phyloP scores from a whole-genome alignment of 2,329 filamentous ascomycete species.

The Hymenoscyphus linearis region DNA sequence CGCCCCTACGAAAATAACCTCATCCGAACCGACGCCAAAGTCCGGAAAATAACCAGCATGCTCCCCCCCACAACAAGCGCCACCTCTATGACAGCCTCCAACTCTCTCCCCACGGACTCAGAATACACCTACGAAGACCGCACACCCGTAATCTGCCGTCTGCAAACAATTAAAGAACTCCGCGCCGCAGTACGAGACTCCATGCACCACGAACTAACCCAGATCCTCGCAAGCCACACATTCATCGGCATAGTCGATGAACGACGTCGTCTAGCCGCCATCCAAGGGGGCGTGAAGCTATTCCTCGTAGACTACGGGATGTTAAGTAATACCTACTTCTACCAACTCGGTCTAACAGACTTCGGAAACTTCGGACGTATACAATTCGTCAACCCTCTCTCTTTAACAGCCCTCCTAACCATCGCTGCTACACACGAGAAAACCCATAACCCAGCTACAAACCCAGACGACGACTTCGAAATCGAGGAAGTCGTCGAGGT shows the following conservation, averaged over 20 bases:
- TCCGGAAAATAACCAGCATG: slow-evolving; percentile 97
- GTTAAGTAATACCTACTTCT: slow-evolving; percentile 83
- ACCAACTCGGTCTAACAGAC: slow-evolving; percentile 89
- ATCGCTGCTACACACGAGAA: slow-evolving; percentile 71
- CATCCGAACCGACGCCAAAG: slow-evolving; percentile 80
- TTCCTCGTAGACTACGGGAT: slow-evolving; percentile 92
- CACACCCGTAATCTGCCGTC: slow-evolving; percentile 62
- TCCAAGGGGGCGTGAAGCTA: slow-evolving; percentile 88
- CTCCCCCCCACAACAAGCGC: slow-evolving; percentile 52
- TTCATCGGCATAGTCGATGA: slow-evolving; percentile 94
- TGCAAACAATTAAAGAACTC: slow-evolving; percentile 81
- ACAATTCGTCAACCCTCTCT: slow-evolving; percentile 69
- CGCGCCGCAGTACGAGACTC: slow-evolving; percentile 73
- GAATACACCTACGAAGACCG: slow-evolving; percentile 70
- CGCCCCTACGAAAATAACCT: slow-evolving; percentile 79
- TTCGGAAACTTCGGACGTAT: slow-evolving; percentile 93
- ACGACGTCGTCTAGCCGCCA: slow-evolving; percentile 77
- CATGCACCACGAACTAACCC: slow-evolving; percentile 80
- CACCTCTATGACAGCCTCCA: slow-evolving; percentile 20
- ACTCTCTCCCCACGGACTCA: slow-evolving; percentile 39
- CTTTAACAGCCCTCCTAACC: slow-evolving; percentile 63
- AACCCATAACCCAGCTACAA: slow-evolving; percentile 33
- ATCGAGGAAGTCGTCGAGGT: slow-evolving; percentile 59
- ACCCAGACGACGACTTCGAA: slow-evolving; percentile 51
- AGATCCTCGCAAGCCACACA: slow-evolving; percentile 80